A percentile compares a stretch with the other conserved stretches of the same genome.
These are phyloP conservation scores for Neonectria ditissima DNA, from an alignment of 2,329 filamentous ascomycete species.

Conservation along the genomic window DNA sequence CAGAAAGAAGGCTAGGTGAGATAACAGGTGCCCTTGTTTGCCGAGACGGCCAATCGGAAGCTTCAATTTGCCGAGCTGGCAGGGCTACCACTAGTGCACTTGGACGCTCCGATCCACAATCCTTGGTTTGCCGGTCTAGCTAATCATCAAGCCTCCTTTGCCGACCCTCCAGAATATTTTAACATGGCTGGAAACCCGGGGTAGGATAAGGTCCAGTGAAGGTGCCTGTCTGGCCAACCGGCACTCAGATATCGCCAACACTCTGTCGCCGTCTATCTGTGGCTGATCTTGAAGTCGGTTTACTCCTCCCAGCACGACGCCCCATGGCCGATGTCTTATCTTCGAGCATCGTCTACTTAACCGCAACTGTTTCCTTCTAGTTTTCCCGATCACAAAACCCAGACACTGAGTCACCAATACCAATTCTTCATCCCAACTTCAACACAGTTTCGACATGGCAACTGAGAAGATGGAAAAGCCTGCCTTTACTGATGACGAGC, in stretches of 20 bases:
- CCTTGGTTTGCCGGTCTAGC: slow-evolving; percentile 30
- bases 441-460: neutral
- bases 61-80: neutral
- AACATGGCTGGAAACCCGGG: slow-evolving; percentile 22
- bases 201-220: slow-evolving; percentile 1
- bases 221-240: neutral
- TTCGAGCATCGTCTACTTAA: neutral
- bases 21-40: slow-evolving; percentile 8
- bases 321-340: neutral
- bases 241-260: neutral
- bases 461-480: slow-evolving; percentile 26
- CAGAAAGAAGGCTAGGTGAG: neutral
- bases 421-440: neutral
- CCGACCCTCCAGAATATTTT: slow-evolving; percentile 19
- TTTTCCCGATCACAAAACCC: no score
- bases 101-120: no score
- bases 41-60: slow-evolving; percentile 34
- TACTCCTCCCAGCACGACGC: no score
- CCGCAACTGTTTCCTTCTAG: neutral
- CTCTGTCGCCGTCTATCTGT: neutral
- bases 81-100: slow-evolving; percentile 1
- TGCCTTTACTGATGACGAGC: slow-evolving; percentile 3
- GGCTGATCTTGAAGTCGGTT: neutral
- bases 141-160: slow-evolving; percentile 16
- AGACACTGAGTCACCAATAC: neutral